A percentile compares a stretch with the other conserved stretches of the same genome.
These are phyloP conservation scores for Austroboletus rostrupii DNA, from an alignment of 1,284 basidiomycete genomes.

Conservation along the genomic window DNA sequence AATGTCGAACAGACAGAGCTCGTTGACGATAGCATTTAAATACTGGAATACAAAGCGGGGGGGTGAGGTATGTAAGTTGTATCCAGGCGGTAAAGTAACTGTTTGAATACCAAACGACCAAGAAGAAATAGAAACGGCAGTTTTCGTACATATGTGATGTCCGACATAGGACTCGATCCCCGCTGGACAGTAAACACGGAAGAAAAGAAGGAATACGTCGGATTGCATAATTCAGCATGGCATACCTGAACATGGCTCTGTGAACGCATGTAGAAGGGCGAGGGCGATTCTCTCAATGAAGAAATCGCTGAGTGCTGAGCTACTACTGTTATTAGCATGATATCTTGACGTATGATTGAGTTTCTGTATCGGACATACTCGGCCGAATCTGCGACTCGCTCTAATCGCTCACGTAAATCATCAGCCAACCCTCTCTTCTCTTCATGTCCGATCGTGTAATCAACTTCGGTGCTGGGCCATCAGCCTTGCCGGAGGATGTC, in stretches of 20 bases:
- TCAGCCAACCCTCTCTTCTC: neutral
- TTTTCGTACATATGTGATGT: no score
- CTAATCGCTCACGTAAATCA: neutral
- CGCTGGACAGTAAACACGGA: no score
- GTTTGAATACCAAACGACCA: no score
- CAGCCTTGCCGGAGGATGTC: conserved; percentile 79
- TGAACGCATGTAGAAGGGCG: conserved; percentile 36
- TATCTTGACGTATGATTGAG: no score
- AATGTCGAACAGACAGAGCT: conserved; percentile 26
- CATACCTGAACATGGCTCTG: conserved; percentile 29
- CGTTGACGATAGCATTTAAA: conserved; percentile 15
- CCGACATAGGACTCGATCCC: no score
- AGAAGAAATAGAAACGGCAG: no score
- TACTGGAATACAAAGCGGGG: no score
- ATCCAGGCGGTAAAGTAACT: no score
- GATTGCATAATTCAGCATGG: no score
- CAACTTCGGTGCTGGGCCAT: conserved; percentile 93
- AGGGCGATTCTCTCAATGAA: conserved; percentile 13
- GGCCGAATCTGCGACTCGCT: neutral
- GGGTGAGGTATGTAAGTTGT: no score
- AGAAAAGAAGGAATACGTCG: no score
- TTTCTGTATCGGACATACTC: no score
- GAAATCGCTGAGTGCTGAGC: conserved; percentile 13
- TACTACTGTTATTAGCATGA: neutral
- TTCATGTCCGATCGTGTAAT: conserved; percentile 46